These are phyloP conservation scores for Helicostylum pulchrum DNA, from an alignment of 192 early-diverging fungal genomes.

Conservation along the genomic window DNA sequence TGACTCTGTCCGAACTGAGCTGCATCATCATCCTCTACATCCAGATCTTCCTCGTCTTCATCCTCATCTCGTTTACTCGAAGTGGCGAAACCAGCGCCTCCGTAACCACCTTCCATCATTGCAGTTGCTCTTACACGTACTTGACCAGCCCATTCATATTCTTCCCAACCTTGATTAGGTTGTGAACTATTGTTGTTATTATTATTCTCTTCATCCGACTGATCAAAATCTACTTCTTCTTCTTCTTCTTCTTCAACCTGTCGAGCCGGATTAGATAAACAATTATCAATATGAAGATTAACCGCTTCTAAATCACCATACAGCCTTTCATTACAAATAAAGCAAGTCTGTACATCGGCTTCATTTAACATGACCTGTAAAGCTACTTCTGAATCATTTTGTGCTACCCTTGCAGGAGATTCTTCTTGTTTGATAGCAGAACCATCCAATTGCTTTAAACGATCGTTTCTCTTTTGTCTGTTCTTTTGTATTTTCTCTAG, in stretches of 20 bases:
- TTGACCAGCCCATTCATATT: constrained; percentile 83
- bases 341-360: constrained; percentile 50
- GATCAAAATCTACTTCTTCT: constrained; percentile 17
- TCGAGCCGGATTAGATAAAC: constrained; percentile 43
- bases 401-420: background rate
- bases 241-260: constrained; percentile 11
- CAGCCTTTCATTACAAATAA: constrained; percentile 60
- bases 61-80: constrained; percentile 53
- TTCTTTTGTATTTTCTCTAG: constrained; percentile 42
- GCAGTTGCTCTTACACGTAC: constrained; percentile 74
- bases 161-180: constrained; percentile 48
- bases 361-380: constrained; percentile 22
- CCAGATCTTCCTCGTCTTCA: constrained; percentile 72
- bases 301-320: constrained; percentile 55
- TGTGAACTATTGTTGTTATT: background rate
- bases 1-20: constrained; percentile 70
- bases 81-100: constrained; percentile 40
- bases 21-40: constrained; percentile 80
- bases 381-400: constrained; percentile 34
- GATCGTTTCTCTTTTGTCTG: constrained; percentile 28
- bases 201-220: background rate
- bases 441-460: constrained; percentile 17
- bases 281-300: constrained; percentile 78
- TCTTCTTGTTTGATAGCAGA: background rate
- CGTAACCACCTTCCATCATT: constrained; percentile 76